Base-by-base conservation (phyloP, 129 eudicot genomes). In the Mikania micrantha region DNA sequence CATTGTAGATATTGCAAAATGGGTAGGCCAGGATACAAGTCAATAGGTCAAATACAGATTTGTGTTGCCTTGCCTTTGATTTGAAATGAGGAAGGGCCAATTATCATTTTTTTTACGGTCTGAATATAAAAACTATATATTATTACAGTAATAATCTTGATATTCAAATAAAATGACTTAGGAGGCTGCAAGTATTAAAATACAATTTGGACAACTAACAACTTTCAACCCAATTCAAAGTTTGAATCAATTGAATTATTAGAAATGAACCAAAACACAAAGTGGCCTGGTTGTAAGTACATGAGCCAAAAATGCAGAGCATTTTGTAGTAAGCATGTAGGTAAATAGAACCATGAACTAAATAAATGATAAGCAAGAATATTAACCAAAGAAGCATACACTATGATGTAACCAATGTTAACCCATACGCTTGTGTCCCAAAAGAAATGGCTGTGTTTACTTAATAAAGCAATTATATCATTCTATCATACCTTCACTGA, bases 401-500 rank as follows among this genome's bases (percentile, higher is more conserved):
- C 20, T 32, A 32, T 32, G 36, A 4, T 4, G 32, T 28, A 28
- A 28, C 32, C 32, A 2, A 1, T 28, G 32, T 28, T 28, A 28
- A 28, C 32, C 32, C 32, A 4, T 28, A 28, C 32, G 2, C 32
- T 28, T 28, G 32, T 28, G 32, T 28, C 32, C 32, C 32, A 28
- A 28, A 28, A 28, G 2, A 28, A 28, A 28, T 28, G 24, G 12
- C 17, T 12, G 9, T 27, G 32, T 13, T 5, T 15, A 56, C 19
- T 56, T 56, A 4, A 1, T 12, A 57, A 57, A 57, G 63, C 28
- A 39, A 5, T 58, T 31, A 31, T 58, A 28, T 15, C 22, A 34
- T 80, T 88, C 99, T 58, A 28, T 15, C 22, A 34, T 80, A 93
- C 99, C 95, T 94, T 94, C 7, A 94, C 99, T 5, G 97, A 94